These are phyloP conservation scores for Plasmodium ovale DNA, from an alignment of 169 alveolate species.

Conservation along the genomic window DNA sequence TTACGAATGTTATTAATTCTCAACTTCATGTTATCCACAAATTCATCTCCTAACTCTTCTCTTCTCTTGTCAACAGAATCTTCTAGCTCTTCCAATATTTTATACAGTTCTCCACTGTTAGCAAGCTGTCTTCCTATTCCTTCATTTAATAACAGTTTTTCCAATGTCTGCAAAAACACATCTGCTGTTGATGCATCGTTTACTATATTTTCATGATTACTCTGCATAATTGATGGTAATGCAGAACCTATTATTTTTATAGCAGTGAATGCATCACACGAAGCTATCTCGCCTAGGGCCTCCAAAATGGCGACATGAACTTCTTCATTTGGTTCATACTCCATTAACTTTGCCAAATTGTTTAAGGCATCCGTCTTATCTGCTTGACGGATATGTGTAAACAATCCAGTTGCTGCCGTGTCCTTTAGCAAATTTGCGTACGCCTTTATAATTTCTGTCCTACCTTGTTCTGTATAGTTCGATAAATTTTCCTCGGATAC, in stretches of 20 bases:
- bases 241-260: conserved; percentile 75
- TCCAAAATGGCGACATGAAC: conserved; percentile 60
- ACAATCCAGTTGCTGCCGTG: conserved; percentile 71
- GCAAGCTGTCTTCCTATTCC: conserved; percentile 84
- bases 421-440: conserved; percentile 59
- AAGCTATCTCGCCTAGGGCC: conserved; percentile 75
- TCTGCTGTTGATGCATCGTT: conserved; percentile 74
- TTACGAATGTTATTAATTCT: conserved; percentile 69
- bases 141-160: conserved; percentile 76
- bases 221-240: conserved; percentile 78
- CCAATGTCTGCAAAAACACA: conserved; percentile 73
- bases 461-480: conserved; percentile 42
- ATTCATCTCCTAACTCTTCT: conserved; percentile 76
- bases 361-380: conserved; percentile 79
- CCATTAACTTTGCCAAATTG: conserved; percentile 79
- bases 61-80: conserved; percentile 18
- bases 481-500: conserved; percentile 65
- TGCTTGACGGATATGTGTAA: conserved; percentile 56
- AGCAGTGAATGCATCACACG: conserved; percentile 75
- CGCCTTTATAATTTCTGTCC: conserved; percentile 29
- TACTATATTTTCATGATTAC: conserved; percentile 55
- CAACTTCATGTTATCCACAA: conserved; percentile 58
- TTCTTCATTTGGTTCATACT: conserved; percentile 70
- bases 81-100: conserved; percentile 76
- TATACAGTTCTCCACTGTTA: conserved; percentile 74